Evolutionary conservation across 2,329 filamentous ascomycete genomes (phyloP), one percentile per base, ranked within the genome.

Genomic region (Calonectria pauciramosa): DNA sequence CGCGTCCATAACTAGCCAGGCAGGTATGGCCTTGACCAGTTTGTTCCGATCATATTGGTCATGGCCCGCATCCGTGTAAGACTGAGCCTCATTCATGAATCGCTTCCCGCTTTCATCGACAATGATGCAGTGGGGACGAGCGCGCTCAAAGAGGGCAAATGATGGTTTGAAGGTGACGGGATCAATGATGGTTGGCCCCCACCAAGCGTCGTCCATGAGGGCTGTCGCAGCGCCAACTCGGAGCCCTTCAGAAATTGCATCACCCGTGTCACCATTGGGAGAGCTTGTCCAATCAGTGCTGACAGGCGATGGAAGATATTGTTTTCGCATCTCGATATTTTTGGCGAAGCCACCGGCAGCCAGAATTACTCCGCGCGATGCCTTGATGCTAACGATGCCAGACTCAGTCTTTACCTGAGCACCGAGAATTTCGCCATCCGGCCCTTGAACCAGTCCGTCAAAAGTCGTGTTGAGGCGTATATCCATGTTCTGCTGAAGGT

Each of bases 141-240:
- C 70, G 13, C 70, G 70, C n/a, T 71, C 60, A 20, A 59, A 59
- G 13, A 71, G 60, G 23, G 70, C 60, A 28, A 71, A 71, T 4
- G 32, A 32, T 28, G 23, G 47, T 6, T n/a, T 26, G n/a, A 41
- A 28, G 14, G 51, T 71, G 28, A 71, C 70, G 26, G 70, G 70
- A 36, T 71, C 70, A 16, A 68, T 36, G 51, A 71, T 71, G 13
- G 70, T 71, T 38, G 70, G 70, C 32, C 60, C 60, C 70, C 63
- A 71, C 70, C 70, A 67, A 7, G 70, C 70, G 44, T 71, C 70
- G 20, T 71, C 70, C 60, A 71, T 56, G 13, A 71, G 63, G 11
- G 70, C 60, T 4, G 60, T 71, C 10, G 63, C 70, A 5, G 70
- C 70, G 16, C 70, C 70, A 18, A 68, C 18, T n/a, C 44, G 49